Percentiles rank a stretch among this genome's conserved stretches.
Conservation (phyloP, 108 stramenopile genomes). For the Cylindrotheca closterium region DNA sequence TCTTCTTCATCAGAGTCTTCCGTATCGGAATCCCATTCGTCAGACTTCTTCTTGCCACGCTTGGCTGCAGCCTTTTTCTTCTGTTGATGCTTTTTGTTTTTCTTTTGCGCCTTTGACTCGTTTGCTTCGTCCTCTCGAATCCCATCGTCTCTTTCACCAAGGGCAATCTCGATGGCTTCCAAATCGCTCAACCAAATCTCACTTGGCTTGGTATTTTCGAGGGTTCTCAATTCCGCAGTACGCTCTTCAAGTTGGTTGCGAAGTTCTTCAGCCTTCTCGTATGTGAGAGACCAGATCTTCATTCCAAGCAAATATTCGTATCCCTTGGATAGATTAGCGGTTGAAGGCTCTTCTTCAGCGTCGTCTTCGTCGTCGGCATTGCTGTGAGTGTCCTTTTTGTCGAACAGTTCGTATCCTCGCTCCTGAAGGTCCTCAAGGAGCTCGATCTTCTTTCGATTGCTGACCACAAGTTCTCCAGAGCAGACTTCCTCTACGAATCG, state of each 20-base stretch:
- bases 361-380: slow-evolving; percentile 62
- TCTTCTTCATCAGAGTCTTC: slow-evolving; percentile 45
- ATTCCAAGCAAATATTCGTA: slow-evolving; percentile 99
- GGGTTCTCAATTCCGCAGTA: slow-evolving; percentile 68
- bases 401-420: slow-evolving; percentile 85
- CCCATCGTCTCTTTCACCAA: slow-evolving; percentile 76
- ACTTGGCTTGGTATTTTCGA: slow-evolving; percentile 80
- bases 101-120: slow-evolving; percentile 61
- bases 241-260: slow-evolving; percentile 83
- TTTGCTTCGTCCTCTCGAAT: slow-evolving; percentile 50
- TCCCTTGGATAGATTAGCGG: slow-evolving; percentile 80
- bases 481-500: slow-evolving; percentile 97
- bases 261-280: slow-evolving; percentile 93
- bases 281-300: slow-evolving; percentile 98
- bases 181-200: slow-evolving; percentile 93
- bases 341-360: slow-evolving; percentile 47
- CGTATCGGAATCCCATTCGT: slow-evolving; percentile 61
- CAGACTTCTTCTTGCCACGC: slow-evolving; percentile 49
- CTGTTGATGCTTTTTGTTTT: slow-evolving; percentile 45
- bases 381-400: slow-evolving; percentile 48
- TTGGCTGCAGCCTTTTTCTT: slow-evolving; percentile 38
- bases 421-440: slow-evolving; percentile 83
- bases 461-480: slow-evolving; percentile 86
- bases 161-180: slow-evolving; percentile 88
- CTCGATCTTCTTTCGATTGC: slow-evolving; percentile 90